Conservation (phyloP, 306 rosid genomes). For the Boehmeria nivea region DNA sequence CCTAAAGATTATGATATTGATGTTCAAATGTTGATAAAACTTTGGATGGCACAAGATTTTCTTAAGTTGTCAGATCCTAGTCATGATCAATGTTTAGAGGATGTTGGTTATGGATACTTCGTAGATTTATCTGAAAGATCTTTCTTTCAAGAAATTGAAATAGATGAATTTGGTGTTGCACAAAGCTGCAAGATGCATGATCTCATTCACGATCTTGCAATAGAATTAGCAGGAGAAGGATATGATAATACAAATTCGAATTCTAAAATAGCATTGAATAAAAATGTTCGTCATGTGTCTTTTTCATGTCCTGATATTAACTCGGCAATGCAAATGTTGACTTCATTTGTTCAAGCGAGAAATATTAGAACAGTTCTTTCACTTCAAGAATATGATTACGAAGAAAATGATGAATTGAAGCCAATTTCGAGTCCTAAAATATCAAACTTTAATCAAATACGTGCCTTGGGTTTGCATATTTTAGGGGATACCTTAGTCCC, state of each 20-base stretch:
- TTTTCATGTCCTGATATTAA: not conserved
- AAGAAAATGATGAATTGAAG: too few species aligned
- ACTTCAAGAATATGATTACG: not conserved
- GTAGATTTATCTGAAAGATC: not conserved
- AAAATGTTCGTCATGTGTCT: not conserved
- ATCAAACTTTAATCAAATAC: not conserved
- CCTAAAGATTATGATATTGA: not conserved
- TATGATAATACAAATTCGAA: too few species aligned
- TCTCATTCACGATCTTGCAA: conserved; percentile 6
- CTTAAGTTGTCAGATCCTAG: not conserved
- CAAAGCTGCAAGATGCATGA: not conserved
- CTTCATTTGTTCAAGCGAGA: not conserved
- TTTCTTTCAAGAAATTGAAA: not conserved
- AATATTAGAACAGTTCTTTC: not conserved
- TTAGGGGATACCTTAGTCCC: not conserved
- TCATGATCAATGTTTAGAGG: not conserved
- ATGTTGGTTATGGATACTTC: not conserved
- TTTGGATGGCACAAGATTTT: conserved; percentile 4
- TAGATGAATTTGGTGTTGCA: not conserved
- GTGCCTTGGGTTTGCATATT: not conserved
- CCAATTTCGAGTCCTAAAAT: not conserved
- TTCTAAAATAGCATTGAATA: too few species aligned
- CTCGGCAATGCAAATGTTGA: not conserved
- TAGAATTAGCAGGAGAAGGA: not conserved
- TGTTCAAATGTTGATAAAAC: not conserved